phyloP scores from a whole-genome alignment of 2,329 filamentous ascomycete species.

The Fusarium chuoi region DNA sequence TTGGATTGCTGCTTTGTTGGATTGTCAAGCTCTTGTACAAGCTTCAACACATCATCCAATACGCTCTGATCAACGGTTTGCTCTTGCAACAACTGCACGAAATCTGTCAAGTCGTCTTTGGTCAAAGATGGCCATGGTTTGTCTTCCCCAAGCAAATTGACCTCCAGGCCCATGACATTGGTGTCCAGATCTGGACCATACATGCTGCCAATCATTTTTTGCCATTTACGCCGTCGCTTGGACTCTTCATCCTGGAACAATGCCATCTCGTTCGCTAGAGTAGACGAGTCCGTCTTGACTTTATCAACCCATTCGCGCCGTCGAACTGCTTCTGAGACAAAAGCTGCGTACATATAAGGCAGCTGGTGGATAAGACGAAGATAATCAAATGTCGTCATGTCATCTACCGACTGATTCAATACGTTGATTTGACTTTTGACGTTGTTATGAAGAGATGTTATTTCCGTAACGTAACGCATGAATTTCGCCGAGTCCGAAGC shows the following conservation, averaged over 20 bases:
- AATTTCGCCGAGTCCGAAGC: conserved; percentile 74
- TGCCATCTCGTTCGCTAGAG: conserved; percentile 91
- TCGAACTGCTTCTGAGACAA: conserved; percentile 85
- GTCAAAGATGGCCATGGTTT: conserved; percentile 81
- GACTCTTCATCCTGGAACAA: conserved; percentile 92
- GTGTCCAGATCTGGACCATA: conserved; percentile 75
- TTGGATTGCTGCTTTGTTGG: conserved; percentile 89
- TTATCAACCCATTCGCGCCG: conserved; percentile 93
- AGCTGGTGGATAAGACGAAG: conserved; percentile 83
- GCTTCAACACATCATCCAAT: conserved; percentile 77
- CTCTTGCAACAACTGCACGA: conserved; percentile 72
- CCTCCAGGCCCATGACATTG: conserved; percentile 80
- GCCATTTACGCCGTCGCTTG: conserved; percentile 88
- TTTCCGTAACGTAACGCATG: conserved; percentile 83
- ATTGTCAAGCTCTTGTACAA: conserved; percentile 80
- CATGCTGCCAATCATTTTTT: conserved; percentile 82
- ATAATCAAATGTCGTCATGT: conserved; percentile 82
- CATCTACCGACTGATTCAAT: conserved; percentile 78
- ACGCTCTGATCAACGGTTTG: conserved; percentile 74
- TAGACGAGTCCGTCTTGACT: conserved; percentile 86
- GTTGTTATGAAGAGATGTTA: conserved; percentile 79
- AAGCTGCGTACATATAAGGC: conserved; percentile 89
- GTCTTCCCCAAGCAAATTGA: conserved; percentile 84
- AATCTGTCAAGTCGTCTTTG: conserved; percentile 80
- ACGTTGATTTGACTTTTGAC: conserved; percentile 78